Evolutionary conservation across 2,329 filamentous ascomycete species (phyloP), one percentile per base, ranked within the genome.

Genomic region (Geosmithia flava): DNA sequence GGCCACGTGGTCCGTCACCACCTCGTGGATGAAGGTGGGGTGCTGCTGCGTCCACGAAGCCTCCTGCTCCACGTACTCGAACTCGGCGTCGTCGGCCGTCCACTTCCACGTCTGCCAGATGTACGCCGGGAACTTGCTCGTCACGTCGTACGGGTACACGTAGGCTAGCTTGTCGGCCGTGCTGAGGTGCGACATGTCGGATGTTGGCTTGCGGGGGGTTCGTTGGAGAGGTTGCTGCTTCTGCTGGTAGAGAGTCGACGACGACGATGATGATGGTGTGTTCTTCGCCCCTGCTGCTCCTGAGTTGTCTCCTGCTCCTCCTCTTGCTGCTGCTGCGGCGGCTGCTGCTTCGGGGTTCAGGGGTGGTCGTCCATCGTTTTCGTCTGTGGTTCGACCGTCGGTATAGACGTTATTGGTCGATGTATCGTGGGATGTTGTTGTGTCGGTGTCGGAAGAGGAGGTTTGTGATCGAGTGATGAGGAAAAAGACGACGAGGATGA

Each of bases 51-150:
- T 84, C 93, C 93, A 98, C 52, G 85, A 89, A 15, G 87, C 86
- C 68, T 97, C 93, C 51, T 88, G 76, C 44, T 85, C 80, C 52
- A 90, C 82, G 61, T 95, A 90, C 19, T 72, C 68, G 61, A 98
- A 98, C 52, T 86, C 75, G 46, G 79, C 74, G 20, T 87, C 85
- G 1, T 82, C 77, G 0, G 91, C 90, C 1, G 81, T 86, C 59
- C 80, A 83, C 65, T 94, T 96, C 93, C 93, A 98, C 15, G 93
- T 98, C 73, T 98, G 93, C 93, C 93, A 98, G 61, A 98, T 94
- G 71, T 95, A 97, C 49, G 89, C 90, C 3, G 93, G 93, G 64
- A 97, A 97, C 64, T 91, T 95, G 56, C 74, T 67, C 59, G 89
- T 81, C 53, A 91, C 75, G 59, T 95, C 86, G 72, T 97, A 98